Evolutionary conservation across 495 filamentous ascomycete genomes (phyloP), one percentile per base, ranked within the genome.

Genomic region (Talaromyces stipitatus): DNA sequence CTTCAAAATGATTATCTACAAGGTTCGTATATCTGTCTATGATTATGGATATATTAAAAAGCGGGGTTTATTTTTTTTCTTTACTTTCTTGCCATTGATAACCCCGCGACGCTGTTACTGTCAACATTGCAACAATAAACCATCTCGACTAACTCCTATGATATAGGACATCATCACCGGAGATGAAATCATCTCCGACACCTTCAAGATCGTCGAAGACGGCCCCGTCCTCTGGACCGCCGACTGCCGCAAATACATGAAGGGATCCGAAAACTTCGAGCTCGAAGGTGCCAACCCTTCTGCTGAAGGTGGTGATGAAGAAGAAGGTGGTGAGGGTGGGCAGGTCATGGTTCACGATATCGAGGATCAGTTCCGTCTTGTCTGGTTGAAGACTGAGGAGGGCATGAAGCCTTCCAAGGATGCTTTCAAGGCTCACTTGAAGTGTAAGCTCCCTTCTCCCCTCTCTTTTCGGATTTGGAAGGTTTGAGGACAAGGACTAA

Each of bases 251-350:
- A 95, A 90, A 84, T 89, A 96, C 74, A 80, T 84, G 20, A 78
- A 86, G 72, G 89, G 84, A 58, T 81, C 70, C 48, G 88, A 91
- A 62, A 72, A 87, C 61, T 84, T 96, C 73, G 78, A 87, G 85
- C 91, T 97, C 66, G 96, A 85, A 68, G 94, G 94, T 72, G 95
- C 91, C 77, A 98, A 97, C 77, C 89, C 94, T 58, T 97, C 94
- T 58, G 91, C 94, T 60, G 94, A 97, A 78, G 94, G 86, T 64
- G 85, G 69, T 54, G 90, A 85, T 22, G 92, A 92, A 33, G 91
- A 92, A 22, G 92, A 92, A 55, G 66, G 66, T 57, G 70, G 73
- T 56, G 70, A 87, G 70, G 69, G 66, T 53, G 70, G 64, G 58
- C 20, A 62, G 56, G 60, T 64, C 60, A 84, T 84, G 74, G 95